These are phyloP conservation scores for Scheffersomyces cryptocercus DNA, from an alignment of 1,139 yeast genomes.

Conservation along the genomic window DNA sequence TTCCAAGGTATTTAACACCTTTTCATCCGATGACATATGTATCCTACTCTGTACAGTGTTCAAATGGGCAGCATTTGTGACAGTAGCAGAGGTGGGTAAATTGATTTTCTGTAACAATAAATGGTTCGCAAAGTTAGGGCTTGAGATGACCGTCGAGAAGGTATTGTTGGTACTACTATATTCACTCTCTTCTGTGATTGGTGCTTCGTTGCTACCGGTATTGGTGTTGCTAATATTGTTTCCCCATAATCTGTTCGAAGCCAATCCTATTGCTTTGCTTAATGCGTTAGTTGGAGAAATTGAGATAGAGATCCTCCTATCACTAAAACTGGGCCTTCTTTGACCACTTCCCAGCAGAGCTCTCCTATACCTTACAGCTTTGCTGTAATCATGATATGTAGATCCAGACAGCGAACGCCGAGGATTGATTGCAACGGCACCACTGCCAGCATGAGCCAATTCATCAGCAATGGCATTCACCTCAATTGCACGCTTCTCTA, in stretches of 20 bases:
- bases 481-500: constrained; percentile 91
- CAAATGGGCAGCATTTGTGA: constrained; percentile 5
- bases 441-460: constrained; percentile 67
- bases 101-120: constrained; percentile 35
- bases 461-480: constrained; percentile 95
- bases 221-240: constrained; percentile 6
- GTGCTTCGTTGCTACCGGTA: constrained; percentile 4
- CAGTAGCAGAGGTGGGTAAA: constrained; percentile 25
- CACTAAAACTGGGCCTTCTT: constrained; percentile 53
- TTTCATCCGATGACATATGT: constrained; percentile 32
- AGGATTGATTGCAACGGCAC: constrained; percentile 48
- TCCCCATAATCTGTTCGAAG: constrained; percentile 87
- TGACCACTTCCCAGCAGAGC: constrained; percentile 37
- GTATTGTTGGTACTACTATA: constrained; percentile 9
- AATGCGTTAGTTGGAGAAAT: constrained; percentile 89
- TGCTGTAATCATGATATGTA: neutral
- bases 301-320: constrained; percentile 64
- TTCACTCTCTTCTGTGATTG: constrained; percentile 17
- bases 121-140: constrained; percentile 40
- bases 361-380: constrained; percentile 19
- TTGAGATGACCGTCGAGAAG: constrained; percentile 25
- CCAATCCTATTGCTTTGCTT: constrained; percentile 82
- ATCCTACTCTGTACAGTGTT: neutral
- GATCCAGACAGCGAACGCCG: constrained; percentile 17
- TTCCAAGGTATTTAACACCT: constrained; percentile 57